Percentiles rank a stretch among this genome's conserved stretches.
phyloP scores from a whole-genome alignment of 441 rosid genomes.

The Cnidoscolus chayamansa region DNA sequence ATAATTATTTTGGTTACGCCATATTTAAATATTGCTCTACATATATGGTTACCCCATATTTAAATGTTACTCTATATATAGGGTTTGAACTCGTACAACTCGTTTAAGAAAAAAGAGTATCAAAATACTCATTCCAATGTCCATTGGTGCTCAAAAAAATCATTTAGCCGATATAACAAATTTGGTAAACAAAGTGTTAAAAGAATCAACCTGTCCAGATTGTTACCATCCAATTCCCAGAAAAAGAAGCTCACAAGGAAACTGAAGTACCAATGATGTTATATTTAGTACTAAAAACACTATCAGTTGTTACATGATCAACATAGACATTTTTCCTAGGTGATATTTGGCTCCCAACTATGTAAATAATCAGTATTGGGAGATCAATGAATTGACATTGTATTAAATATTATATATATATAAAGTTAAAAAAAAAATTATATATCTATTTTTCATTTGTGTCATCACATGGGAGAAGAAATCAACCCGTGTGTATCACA shows the following conservation, averaged over 20 bases:
- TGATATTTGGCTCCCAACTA: constrained; percentile 21
- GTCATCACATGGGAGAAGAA: constrained; percentile 17
- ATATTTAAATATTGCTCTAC: too few species aligned
- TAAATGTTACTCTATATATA: too few species aligned
- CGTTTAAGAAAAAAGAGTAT: too few species aligned
- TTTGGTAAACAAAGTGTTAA: too few species aligned
- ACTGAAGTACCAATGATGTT: neutral
- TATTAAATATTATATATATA: neutral
- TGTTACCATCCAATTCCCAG: neutral
- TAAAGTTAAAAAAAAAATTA: neutral
- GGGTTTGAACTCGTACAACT: too few species aligned
- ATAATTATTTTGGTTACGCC: too few species aligned
- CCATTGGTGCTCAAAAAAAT: too few species aligned
- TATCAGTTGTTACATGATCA: neutral
- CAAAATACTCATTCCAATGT: too few species aligned
- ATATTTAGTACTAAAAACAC: constrained; percentile 7
- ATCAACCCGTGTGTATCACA: constrained; percentile 11
- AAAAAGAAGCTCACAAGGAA: neutral
- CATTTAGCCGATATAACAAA: too few species aligned
- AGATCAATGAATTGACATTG: constrained; percentile 13
- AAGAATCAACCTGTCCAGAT: neutral
- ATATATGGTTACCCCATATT: too few species aligned
- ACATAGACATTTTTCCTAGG: neutral
- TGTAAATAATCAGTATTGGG: constrained; percentile 26
- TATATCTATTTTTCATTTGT: constrained; percentile 4